Percentiles rank a stretch among this genome's conserved stretches.
phyloP scores from a whole-genome alignment of 202 grass and related monocot genomes.

The Bolboschoenoplectus hybrid region DNA sequence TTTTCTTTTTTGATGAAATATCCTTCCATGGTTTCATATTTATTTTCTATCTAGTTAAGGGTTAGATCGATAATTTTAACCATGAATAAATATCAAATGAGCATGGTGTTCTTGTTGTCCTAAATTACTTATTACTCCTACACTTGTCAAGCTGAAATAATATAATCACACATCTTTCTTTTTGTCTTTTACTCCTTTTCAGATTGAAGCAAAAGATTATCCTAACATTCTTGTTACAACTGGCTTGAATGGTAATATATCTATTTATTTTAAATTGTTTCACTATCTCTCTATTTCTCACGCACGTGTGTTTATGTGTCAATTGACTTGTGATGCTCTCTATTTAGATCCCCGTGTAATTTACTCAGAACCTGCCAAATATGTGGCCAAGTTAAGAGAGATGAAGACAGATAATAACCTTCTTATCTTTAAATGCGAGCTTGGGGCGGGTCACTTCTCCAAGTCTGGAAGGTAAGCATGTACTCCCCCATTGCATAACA shows the following conservation, averaged over 20 bases:
- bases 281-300: background rate
- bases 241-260: conserved; percentile 81
- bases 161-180: background rate
- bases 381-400: conserved; percentile 78
- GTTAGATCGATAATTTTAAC: background rate
- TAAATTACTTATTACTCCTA: background rate
- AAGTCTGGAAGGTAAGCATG: conserved; percentile 53
- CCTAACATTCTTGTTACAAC: conserved; percentile 84
- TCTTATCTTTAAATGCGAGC: conserved; percentile 77
- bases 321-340: background rate
- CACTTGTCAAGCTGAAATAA: conserved; percentile 17
- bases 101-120: conserved; percentile 14
- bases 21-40: background rate
- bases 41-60: background rate
- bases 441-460: conserved; percentile 79
- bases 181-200: conserved; percentile 16
- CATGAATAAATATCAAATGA: conserved; percentile 13
- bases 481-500: too few species aligned
- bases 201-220: conserved; percentile 74
- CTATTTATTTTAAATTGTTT: background rate
- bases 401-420: conserved; percentile 71
- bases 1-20: background rate
- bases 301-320: background rate
- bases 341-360: conserved; percentile 70
- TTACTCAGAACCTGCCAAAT: conserved; percentile 93